These are phyloP conservation scores for Aquilaria yunnanensis DNA, from an alignment of 345 rosid species.

Conservation along the genomic window DNA sequence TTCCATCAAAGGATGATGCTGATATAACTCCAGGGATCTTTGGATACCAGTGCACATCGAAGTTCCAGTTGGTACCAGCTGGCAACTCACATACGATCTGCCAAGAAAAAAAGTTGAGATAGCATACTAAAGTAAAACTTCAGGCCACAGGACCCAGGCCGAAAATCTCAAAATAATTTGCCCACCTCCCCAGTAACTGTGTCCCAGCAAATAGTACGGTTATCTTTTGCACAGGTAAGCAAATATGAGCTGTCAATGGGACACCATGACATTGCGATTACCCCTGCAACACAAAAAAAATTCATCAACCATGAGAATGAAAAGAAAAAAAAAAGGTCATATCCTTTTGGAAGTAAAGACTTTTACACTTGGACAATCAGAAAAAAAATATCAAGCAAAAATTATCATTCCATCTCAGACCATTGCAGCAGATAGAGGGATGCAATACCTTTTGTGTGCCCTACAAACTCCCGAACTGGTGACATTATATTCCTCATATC, in stretches of 20 bases:
- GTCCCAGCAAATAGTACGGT: slow-evolving; percentile 98
- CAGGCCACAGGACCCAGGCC: neutral
- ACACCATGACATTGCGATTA: slow-evolving; percentile 99
- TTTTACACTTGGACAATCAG: neutral
- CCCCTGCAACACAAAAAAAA: slow-evolving; percentile 45
- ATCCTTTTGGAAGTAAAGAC: slow-evolving; percentile 7
- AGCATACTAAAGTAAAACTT: neutral
- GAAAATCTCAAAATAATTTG: slow-evolving; percentile 6
- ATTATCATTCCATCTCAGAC: neutral
- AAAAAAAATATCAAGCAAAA: slow-evolving; percentile 10
- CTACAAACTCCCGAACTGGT: slow-evolving; percentile 84
- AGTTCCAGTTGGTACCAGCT: slow-evolving; percentile 96
- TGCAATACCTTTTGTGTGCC: slow-evolving; percentile 85
- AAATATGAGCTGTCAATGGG: slow-evolving; percentile 89
- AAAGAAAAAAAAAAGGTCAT: slow-evolving; percentile 1
- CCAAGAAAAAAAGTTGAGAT: neutral
- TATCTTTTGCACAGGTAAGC: slow-evolving; percentile 96
- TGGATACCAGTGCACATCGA: slow-evolving; percentile 98
- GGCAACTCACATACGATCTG: slow-evolving; percentile 92
- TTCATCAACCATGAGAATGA: slow-evolving; percentile 3
- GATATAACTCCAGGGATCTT: slow-evolving; percentile 93
- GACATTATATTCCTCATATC: slow-evolving; percentile 92
- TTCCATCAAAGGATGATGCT: slow-evolving; percentile 97
- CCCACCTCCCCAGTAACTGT: slow-evolving; percentile 81
- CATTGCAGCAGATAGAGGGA: slow-evolving; percentile 3